A percentile compares a stretch with the other conserved stretches of the same genome.
Evolutionary conservation across 371 early-diverging fungal species (phyloP).

Genomic region (Rhizopus sp.): DNA sequence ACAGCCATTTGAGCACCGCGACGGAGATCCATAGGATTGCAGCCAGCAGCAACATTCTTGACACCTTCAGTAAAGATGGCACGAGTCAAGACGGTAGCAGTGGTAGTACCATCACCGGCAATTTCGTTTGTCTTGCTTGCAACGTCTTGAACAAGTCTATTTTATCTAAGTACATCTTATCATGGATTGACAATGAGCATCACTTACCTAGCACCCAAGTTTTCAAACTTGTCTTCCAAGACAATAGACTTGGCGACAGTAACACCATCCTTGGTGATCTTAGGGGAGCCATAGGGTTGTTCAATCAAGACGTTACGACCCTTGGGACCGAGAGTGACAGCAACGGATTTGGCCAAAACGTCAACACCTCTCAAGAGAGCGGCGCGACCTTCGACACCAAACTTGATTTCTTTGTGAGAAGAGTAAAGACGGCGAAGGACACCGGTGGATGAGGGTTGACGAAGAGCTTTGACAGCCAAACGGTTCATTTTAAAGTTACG

Average conservation of each 20-base stretch:
- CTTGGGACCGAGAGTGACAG: constrained; percentile 97
- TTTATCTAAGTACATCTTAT: too few species aligned
- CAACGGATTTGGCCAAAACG: constrained; percentile 94
- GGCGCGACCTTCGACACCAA: constrained; percentile 95
- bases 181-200: too few species aligned
- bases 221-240: constrained; percentile 96
- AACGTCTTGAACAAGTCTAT: constrained; percentile 95
- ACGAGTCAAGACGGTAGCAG: constrained; percentile 96
- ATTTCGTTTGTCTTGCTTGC: constrained; percentile 98
- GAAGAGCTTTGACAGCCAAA: constrained; percentile 33
- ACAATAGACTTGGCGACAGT: constrained; percentile 97
- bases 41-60: constrained; percentile 98
- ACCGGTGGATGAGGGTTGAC: constrained; percentile 32
- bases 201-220: constrained; percentile 90
- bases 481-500: constrained; percentile 34
- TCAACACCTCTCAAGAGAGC: constrained; percentile 93
- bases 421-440: constrained; percentile 72
- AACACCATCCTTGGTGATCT: constrained; percentile 99
- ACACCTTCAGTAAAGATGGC: constrained; percentile 98
- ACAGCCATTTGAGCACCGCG: constrained; percentile 95
- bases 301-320: constrained; percentile 98
- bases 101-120: constrained; percentile 99
- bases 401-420: constrained; percentile 93
- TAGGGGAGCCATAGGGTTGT: constrained; percentile 96
- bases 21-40: constrained; percentile 98